Conservation (phyloP, 176 grass and related monocot species). For the Bothriochloa decipiens region DNA sequence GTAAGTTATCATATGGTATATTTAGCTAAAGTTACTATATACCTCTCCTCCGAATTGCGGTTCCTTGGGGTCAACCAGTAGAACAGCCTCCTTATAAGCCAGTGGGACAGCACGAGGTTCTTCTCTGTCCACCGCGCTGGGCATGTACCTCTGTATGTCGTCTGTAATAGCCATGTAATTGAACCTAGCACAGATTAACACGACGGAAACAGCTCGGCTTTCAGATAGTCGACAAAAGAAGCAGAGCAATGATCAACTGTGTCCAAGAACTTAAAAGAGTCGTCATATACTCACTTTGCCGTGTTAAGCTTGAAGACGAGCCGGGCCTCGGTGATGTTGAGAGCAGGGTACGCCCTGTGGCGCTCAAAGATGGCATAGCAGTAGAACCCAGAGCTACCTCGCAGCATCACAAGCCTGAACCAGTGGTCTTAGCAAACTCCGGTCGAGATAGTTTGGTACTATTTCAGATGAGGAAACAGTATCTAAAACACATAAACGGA, state of each 20-base stretch:
- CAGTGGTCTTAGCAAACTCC: not conserved
- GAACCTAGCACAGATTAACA: conserved; percentile 45
- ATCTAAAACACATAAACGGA: not conserved
- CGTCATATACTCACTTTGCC: conserved; percentile 27
- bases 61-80: conserved; percentile 58
- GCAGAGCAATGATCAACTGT: not conserved
- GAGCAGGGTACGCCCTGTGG: conserved; percentile 28
- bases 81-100: conserved; percentile 74
- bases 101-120: conserved; percentile 22
- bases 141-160: conserved; percentile 71
- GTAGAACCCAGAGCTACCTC: conserved; percentile 76
- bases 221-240: not conserved
- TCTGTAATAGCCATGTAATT: conserved; percentile 80
- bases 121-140: conserved; percentile 44
- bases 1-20: not conserved
- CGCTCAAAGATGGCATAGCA: conserved; percentile 74
- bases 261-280: not conserved
- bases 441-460: not conserved
- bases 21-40: not conserved
- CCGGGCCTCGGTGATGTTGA: conserved; percentile 47
- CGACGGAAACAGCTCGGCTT: not conserved
- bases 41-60: conserved; percentile 71
- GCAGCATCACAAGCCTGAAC: conserved; percentile 65
- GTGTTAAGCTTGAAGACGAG: conserved; percentile 59
- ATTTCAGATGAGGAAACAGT: not conserved